Base-by-base conservation (phyloP, 768 basidiomycete species). In the Antrodiella citrinella region DNA sequence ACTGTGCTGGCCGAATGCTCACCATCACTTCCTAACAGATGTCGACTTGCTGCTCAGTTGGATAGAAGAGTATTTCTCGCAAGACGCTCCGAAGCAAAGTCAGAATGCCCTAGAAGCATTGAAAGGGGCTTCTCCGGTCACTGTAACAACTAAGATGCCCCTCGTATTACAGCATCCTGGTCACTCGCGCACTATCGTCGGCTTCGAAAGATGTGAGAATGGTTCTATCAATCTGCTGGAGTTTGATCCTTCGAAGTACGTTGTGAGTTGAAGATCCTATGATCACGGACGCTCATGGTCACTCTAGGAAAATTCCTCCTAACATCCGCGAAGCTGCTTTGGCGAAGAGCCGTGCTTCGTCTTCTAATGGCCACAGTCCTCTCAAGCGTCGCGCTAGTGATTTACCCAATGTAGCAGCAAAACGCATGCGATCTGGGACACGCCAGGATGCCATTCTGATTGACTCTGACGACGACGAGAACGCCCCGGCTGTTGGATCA, bases 151-250 rank as follows among this genome's bases (percentile, higher is more conserved):
- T 19, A 80, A 76, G 57, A 82, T 91, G 78, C 92, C 92, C 7
- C 60, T 96, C 24, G 83, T 95, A 40, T 69, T 95, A 45, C 84
- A 95, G 69, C 82, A 89, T 59, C 63, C 74, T 4, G 90, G 91
- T 0, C 92, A 96, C 67, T 96, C 92, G n/a, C 68, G 86, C 21
- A 84, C 85, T 3, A 80, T 96, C 11, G 74, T 96, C 2, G 92
- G 92, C 1, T 93, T 86, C 57, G 90, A 94, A 64, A 65, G 82
- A 35, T 72, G 70, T 48, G 77, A 74, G 56, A 69, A 70, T 13
- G 83, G 81, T 4, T 64, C 69, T 11, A 70, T 78, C 35, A 83
- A 78, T 54, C 72, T 96, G 7, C 70, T 95, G 12, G 69, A 77
- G 4, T 90, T 92, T 54, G 90, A 96, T 69, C 89, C 92, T 15